These are phyloP conservation scores for Colletotrichum falcatum DNA, from an alignment of 2,329 filamentous ascomycete genomes.

Conservation along the genomic window DNA sequence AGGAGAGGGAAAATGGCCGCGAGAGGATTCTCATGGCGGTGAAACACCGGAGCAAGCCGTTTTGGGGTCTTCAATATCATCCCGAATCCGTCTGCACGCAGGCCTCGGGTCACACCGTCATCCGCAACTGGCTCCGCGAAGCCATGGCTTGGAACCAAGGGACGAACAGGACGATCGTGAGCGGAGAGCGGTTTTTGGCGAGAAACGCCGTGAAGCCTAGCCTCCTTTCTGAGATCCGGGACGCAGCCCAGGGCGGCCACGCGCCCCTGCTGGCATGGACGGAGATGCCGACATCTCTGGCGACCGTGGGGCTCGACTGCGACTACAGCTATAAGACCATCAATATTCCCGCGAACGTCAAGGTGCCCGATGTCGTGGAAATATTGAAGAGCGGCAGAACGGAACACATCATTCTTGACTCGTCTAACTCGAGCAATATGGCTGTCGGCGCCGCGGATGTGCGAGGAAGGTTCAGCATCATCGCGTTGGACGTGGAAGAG, in stretches of 20 bases:
- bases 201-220: constrained; percentile 50
- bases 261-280: constrained; percentile 30
- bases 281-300: constrained; percentile 42
- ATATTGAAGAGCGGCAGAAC: constrained; percentile 53
- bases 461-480: constrained; percentile 77
- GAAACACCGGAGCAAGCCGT: constrained; percentile 75
- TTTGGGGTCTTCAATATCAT: constrained; percentile 92
- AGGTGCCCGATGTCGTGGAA: constrained; percentile 68
- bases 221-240: constrained; percentile 47
- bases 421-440: constrained; percentile 64
- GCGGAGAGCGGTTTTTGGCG: constrained; percentile 44
- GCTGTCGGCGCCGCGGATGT: constrained; percentile 57
- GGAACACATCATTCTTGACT: constrained; percentile 70
- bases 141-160: constrained; percentile 70
- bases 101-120: constrained; percentile 69
- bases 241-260: constrained; percentile 3
- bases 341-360: constrained; percentile 57
- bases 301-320: constrained; percentile 47
- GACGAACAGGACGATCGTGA: constrained; percentile 41
- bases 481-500: constrained; percentile 73
- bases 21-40: constrained; percentile 81
- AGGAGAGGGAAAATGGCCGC: constrained; percentile 51
- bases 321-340: constrained; percentile 57
- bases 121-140: constrained; percentile 81
- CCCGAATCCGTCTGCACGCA: constrained; percentile 91